These are phyloP conservation scores for Apophysomyces ossiformis DNA, from an alignment of 371 early-diverging fungal genomes.

Conservation along the genomic window DNA sequence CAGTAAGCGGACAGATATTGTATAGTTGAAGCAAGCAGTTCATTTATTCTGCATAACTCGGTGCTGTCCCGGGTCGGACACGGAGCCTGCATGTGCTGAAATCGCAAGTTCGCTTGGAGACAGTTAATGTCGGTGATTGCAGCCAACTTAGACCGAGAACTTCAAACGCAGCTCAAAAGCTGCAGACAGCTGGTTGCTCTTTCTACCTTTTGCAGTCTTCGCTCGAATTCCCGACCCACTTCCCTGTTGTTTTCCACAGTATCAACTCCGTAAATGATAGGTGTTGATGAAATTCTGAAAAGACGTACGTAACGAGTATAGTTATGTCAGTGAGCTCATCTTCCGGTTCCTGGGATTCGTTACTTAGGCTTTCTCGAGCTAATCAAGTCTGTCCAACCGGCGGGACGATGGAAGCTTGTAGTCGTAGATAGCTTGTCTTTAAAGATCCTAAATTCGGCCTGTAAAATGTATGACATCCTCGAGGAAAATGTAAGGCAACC, in stretches of 20 bases:
- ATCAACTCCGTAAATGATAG: constrained; percentile 35
- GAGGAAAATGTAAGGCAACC: constrained; percentile 91
- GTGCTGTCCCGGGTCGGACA: too few species aligned
- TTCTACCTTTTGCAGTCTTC: not conserved
- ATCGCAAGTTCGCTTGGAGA: too few species aligned
- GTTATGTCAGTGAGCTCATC: not conserved
- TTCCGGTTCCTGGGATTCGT: not conserved
- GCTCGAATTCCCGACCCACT: constrained; percentile 1
- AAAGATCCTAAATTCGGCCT: constrained; percentile 84
- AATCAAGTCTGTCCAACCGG: constrained; percentile 70
- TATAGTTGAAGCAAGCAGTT: too few species aligned
- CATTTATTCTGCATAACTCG: too few species aligned
- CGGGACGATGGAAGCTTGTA: constrained; percentile 87
- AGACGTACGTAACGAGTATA: constrained; percentile 26
- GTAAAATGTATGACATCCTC: constrained; percentile 92
- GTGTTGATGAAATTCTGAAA: constrained; percentile 47
- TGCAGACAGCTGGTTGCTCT: not conserved
- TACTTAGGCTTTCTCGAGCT: constrained; percentile 69
- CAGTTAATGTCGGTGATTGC: too few species aligned
- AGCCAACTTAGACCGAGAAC: not conserved
- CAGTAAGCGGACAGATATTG: too few species aligned
- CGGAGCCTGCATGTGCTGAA: too few species aligned
- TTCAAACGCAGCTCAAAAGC: not conserved
- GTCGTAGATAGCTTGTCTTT: constrained; percentile 87
- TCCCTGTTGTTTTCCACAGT: constrained; percentile 9